Percentiles rank a stretch among this genome's conserved stretches.
Conservation (phyloP, 371 early-diverging fungal species). For the Basidiobolus meristosporus region DNA sequence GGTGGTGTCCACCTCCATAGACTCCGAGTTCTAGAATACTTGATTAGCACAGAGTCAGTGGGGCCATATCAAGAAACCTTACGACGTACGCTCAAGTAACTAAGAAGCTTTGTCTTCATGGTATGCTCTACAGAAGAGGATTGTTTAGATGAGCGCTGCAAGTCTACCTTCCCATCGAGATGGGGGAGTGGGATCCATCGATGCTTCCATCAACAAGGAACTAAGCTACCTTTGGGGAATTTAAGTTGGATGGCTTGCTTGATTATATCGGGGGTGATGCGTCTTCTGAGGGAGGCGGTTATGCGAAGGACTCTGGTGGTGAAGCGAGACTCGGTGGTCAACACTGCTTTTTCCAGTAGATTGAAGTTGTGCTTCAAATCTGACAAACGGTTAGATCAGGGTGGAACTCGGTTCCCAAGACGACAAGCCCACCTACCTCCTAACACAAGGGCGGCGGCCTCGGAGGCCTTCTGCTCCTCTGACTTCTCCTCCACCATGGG, state of each 20-base stretch:
- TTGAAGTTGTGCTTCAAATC: constrained; percentile 68
- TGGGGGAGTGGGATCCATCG: too few relatives aligned
- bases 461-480: too few relatives aligned
- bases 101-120: background rate
- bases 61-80: too few relatives aligned
- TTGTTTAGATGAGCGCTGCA: too few relatives aligned
- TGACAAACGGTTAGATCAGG: constrained; percentile 7
- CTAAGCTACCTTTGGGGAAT: constrained; percentile 39
- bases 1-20: constrained; percentile 21
- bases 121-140: background rate
- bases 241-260: constrained; percentile 32
- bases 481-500: too few relatives aligned
- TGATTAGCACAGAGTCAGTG: too few relatives aligned
- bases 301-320: constrained; percentile 73
- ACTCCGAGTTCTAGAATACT: constrained; percentile 3
- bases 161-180: background rate
- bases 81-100: too few relatives aligned
- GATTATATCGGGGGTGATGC: constrained; percentile 45
- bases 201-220: too few relatives aligned
- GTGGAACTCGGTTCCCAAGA: too few relatives aligned
- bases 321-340: constrained; percentile 68
- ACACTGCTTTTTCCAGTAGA: constrained; percentile 66
- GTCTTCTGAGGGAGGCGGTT: constrained; percentile 56
- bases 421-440: too few relatives aligned
- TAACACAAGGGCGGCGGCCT: too few relatives aligned